Evolutionary conservation across 2,329 filamentous ascomycete genomes (phyloP), one percentile per base, ranked within the genome.

Genomic region (Polychaeton citri): DNA sequence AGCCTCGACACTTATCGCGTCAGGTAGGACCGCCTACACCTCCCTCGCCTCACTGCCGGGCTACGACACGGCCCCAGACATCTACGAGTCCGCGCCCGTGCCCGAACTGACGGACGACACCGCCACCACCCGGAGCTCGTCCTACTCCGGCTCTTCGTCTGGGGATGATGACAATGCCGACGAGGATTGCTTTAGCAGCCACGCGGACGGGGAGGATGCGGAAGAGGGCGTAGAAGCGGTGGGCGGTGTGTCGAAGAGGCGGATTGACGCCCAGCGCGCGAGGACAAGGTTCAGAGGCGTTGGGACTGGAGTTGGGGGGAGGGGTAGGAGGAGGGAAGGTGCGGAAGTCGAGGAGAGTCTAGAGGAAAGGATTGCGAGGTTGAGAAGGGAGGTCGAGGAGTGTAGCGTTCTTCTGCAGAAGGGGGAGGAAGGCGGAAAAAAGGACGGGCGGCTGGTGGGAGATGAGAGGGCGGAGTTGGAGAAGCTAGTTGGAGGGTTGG

Each of bases 101-200:
- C 87, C 88, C 46, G 87, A 93, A 38, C 67, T 95, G 46, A 88
- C 81, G 38, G 85, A 94, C 54, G 87, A 93, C 59, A 81, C 76
- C 44, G 93, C 86, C 16, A 94, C 86, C 33, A 65, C 86, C 38
- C 37, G 15, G 10, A 36, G 39, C 10, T 19, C 42, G 10, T 42
- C 38, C 10, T 34, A 32, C 12, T 33, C 35, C 5, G 18, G 37
- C 9, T 52, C 58, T 19, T 64, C 63, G n/a, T 60, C 64, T 17
- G 51, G 50, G n/a, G 65, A 15, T 28, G 35, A 74, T 16, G 73
- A 79, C 34, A 21, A 35, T 18, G 38, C 16, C n/a, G 21, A 10
- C 13, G 17, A n/a, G 7, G n/a, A 16, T 10, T 38, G 38, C 18
- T 46, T 44, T 6, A 40, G 44, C 21, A 47, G 46, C 1, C 45